Conservation (phyloP, 495 filamentous ascomycete genomes). For the Xylaria flabelliformis region DNA sequence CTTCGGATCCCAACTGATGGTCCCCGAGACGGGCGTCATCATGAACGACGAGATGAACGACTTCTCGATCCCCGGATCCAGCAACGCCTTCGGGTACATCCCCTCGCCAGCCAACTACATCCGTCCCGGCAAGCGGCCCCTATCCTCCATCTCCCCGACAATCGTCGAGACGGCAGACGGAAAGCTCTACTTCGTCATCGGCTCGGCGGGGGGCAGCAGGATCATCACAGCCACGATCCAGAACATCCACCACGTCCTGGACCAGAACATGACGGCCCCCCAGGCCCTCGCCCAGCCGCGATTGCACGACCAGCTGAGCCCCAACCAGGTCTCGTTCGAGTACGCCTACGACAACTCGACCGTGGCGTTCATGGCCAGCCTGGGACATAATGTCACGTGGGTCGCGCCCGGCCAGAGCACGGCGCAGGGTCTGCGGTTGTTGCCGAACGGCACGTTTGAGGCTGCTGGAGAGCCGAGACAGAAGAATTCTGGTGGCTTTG, state of each 20-base stretch:
- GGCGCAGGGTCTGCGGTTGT: conserved; percentile 72
- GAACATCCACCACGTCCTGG: conserved; percentile 74
- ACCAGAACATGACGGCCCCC: conserved; percentile 62
- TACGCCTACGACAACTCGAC: conserved; percentile 71
- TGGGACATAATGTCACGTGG: conserved; percentile 80
- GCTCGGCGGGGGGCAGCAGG: conserved; percentile 82
- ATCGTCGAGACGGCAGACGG: conserved; percentile 75
- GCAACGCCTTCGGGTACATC: conserved; percentile 82
- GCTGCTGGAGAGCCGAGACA: conserved; percentile 76
- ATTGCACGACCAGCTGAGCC: conserved; percentile 84
- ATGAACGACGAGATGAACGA: conserved; percentile 97
- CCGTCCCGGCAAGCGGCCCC: conserved; percentile 77
- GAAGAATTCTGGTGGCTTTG: conserved; percentile 71
- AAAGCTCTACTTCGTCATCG: conserved; percentile 71
- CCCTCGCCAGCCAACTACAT: conserved; percentile 84
- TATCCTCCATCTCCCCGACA: conserved; percentile 78
- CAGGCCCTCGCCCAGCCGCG: conserved; percentile 71
- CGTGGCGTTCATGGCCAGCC: conserved; percentile 64
- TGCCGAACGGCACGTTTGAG: conserved; percentile 70
- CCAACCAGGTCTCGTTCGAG: conserved; percentile 73
- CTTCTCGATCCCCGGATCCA: conserved; percentile 78
- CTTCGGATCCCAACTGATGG: conserved; percentile 74
- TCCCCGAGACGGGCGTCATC: conserved; percentile 78
- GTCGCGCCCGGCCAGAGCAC: conserved; percentile 66
- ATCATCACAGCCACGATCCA: conserved; percentile 88